These are phyloP conservation scores for Vicia sativa DNA, from an alignment of 306 rosid genomes.

Conservation along the genomic window DNA sequence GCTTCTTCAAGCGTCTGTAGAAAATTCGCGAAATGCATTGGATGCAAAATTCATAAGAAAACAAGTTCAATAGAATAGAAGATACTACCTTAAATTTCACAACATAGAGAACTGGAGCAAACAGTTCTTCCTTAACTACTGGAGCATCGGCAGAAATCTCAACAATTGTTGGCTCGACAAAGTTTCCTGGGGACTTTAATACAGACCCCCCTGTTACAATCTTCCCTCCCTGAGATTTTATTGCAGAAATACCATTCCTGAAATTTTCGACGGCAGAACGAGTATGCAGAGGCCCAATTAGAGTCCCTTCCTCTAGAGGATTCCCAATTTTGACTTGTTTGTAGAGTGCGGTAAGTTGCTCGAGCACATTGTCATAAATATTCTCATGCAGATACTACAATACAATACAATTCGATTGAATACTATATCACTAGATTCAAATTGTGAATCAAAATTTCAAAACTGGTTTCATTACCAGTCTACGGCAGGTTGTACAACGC, in stretches of 20 bases:
- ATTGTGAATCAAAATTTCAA: conserved; percentile 19
- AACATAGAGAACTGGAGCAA: conserved; percentile 93
- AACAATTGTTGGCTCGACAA: conserved; percentile 87
- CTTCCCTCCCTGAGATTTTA: conserved; percentile 95
- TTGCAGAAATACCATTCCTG: conserved; percentile 69
- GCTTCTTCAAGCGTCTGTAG: no score
- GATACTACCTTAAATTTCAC: conserved; percentile 77
- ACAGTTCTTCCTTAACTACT: conserved; percentile 88
- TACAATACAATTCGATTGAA: conserved; percentile 6
- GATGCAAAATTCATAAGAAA: no score
- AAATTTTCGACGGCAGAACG: conserved; percentile 74
- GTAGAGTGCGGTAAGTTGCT: conserved; percentile 74
- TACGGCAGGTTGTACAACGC: conserved; percentile 95
- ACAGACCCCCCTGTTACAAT: conserved; percentile 76
- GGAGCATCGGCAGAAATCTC: conserved; percentile 88
- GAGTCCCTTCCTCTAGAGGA: conserved; percentile 82
- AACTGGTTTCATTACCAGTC: conserved; percentile 65
- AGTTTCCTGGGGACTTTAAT: conserved; percentile 78
- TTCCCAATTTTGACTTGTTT: conserved; percentile 96
- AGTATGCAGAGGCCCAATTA: conserved; percentile 94
- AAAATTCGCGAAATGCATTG: no score
- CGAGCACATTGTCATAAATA: conserved; percentile 64
- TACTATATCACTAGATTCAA: conserved; percentile 4
- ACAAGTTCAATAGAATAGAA: not conserved
- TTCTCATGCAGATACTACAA: conserved; percentile 85